A percentile compares a stretch with the other conserved stretches of the same genome.
Evolutionary conservation across 441 rosid genomes (phyloP).

Genomic region (Mallotus repandus): DNA sequence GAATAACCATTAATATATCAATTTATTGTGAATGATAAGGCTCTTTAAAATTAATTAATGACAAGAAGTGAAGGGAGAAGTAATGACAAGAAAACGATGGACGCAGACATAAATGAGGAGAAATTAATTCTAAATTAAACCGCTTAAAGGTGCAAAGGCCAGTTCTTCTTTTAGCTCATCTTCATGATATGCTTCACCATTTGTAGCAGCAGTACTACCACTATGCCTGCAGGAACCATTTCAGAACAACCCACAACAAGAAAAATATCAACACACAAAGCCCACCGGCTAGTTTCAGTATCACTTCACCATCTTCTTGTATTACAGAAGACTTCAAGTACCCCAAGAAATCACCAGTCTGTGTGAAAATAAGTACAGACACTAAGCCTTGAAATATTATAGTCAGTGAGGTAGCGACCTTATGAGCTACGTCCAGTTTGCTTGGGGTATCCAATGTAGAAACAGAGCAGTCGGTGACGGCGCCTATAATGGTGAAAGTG

Average conservation of each 20-base stretch:
- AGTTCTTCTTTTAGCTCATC: constrained; percentile 60
- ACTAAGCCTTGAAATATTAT: constrained; percentile 88
- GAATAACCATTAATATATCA: no score
- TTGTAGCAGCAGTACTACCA: constrained; percentile 19
- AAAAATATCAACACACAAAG: constrained; percentile 60
- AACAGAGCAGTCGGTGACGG: constrained; percentile 68
- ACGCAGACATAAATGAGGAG: no score
- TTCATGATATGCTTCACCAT: constrained; percentile 36
- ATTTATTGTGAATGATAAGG: no score
- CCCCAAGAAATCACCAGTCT: constrained; percentile 59
- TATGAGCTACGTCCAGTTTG: constrained; percentile 69
- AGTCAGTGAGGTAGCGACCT: constrained; percentile 73
- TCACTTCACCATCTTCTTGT: constrained; percentile 70
- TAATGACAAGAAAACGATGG: no score
- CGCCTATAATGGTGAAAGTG: constrained; percentile 55
- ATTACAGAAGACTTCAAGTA: constrained; percentile 69
- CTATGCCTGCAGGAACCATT: neutral
- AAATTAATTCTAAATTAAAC: constrained; percentile 19
- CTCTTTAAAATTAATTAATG: no score
- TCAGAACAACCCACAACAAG: constrained; percentile 72
- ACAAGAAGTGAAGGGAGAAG: no score
- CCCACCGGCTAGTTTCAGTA: constrained; percentile 72
- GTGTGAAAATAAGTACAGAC: constrained; percentile 66
- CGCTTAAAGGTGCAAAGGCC: constrained; percentile 75
- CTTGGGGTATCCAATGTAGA: constrained; percentile 42